A percentile compares a stretch with the other conserved stretches of the same genome.
These are phyloP conservation scores for Pneumocystis sp. DNA, from an alignment of 1,139 yeast species.

Conservation along the genomic window DNA sequence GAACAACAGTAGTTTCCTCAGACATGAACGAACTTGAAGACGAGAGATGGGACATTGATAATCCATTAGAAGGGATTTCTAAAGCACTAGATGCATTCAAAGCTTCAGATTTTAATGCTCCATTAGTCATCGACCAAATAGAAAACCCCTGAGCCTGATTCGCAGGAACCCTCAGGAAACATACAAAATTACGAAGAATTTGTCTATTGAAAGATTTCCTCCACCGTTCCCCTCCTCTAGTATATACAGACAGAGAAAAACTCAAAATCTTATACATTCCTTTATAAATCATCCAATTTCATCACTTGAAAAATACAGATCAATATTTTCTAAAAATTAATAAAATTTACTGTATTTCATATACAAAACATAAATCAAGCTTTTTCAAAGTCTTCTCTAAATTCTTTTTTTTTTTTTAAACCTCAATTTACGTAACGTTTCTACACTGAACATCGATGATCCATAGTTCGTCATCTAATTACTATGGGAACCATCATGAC, in stretches of 20 bases:
- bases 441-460: too few species aligned
- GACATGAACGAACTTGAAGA: neutral
- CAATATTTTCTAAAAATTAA: too few species aligned
- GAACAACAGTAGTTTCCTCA: neutral
- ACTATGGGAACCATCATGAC: too few species aligned
- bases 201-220: neutral
- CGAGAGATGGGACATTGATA: neutral
- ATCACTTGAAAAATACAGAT: neutral
- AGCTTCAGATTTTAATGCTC: too few species aligned
- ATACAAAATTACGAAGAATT: neutral
- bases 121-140: neutral
- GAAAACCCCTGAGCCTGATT: neutral
- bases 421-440: too few species aligned
- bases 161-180: neutral
- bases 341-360: too few species aligned
- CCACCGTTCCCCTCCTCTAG: neutral
- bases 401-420: too few species aligned
- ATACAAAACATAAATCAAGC: too few species aligned
- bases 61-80: too few species aligned
- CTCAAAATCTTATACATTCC: neutral
- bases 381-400: too few species aligned
- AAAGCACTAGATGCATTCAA: neutral
- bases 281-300: neutral
- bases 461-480: too few species aligned
- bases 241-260: neutral